Percentiles rank a stretch among this genome's conserved stretches.
phyloP scores from a whole-genome alignment of 2,329 filamentous ascomycete species.

The Fusarium longipes region DNA sequence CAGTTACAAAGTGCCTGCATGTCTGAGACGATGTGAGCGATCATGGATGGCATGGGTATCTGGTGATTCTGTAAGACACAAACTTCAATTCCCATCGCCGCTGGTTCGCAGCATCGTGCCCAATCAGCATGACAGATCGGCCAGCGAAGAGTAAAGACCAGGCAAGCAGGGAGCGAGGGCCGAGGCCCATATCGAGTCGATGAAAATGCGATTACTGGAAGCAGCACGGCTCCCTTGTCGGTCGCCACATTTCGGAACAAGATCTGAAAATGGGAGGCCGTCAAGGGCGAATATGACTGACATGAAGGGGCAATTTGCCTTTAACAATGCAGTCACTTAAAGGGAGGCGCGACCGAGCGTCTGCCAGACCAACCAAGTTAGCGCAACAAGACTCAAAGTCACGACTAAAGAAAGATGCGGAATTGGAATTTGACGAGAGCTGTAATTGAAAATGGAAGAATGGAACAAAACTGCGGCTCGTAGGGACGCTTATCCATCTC shows the following conservation, averaged over 20 bases:
- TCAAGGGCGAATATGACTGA: conserved; percentile 26
- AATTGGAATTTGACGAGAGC: conserved; percentile 29
- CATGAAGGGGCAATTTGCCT: conserved; percentile 26
- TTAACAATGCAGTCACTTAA: conserved; percentile 21
- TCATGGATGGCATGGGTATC: conserved; percentile 32
- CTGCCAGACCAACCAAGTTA: conserved; percentile 19
- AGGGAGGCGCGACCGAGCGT: conserved; percentile 21
- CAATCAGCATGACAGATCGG: conserved; percentile 32
- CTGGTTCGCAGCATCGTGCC: conserved; percentile 9
- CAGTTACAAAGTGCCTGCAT: conserved; percentile 23
- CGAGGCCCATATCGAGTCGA: conserved; percentile 34
- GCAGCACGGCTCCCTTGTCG: conserved; percentile 14
- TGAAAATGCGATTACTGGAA: conserved; percentile 16
- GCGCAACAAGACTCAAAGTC: conserved; percentile 18
- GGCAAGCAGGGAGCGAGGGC: conserved; percentile 30
- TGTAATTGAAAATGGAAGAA: conserved; percentile 26
- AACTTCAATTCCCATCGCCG: conserved; percentile 1
- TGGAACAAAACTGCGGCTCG: conserved; percentile 34
- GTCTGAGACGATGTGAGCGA: conserved; percentile 43
- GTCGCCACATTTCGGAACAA: conserved; percentile 23
- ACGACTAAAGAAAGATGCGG: conserved; percentile 30
- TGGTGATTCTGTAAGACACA: conserved; percentile 18
- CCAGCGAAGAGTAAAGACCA: conserved; percentile 21
- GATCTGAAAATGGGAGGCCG: conserved; percentile 31
- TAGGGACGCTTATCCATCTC: conserved; percentile 41